Conservation (phyloP, 331 rosid species). For the Dryas integrifolia region DNA sequence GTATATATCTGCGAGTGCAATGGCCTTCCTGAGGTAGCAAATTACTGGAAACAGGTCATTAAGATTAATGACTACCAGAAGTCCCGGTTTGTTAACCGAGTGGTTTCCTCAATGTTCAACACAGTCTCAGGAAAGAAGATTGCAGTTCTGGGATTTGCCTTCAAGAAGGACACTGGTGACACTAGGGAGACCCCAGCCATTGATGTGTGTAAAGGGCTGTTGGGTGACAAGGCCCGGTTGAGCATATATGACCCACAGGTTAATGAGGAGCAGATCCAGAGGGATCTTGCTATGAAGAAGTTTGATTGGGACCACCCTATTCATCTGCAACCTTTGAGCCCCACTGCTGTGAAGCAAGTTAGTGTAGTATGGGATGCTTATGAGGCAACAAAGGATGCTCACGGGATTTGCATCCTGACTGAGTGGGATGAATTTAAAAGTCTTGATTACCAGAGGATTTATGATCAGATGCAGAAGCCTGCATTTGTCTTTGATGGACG, state of each 20-base stretch:
- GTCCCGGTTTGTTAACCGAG: slow-evolving; percentile 68
- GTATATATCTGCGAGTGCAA: slow-evolving; percentile 92
- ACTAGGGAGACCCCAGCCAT: slow-evolving; percentile 96
- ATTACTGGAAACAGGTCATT: slow-evolving; percentile 92
- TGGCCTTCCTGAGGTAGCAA: slow-evolving; percentile 91
- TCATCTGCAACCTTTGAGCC: slow-evolving; percentile 79
- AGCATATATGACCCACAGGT: slow-evolving; percentile 95
- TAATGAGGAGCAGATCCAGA: slow-evolving; percentile 60
- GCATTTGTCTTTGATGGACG: slow-evolving; percentile 85
- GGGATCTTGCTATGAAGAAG: slow-evolving; percentile 78
- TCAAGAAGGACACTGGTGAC: slow-evolving; percentile 96
- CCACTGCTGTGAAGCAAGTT: slow-evolving; percentile 59
- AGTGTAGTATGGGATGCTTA: slow-evolving; percentile 70
- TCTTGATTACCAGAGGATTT: slow-evolving; percentile 70
- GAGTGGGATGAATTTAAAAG: slow-evolving; percentile 89
- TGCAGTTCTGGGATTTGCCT: slow-evolving; percentile 83
- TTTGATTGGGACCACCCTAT: slow-evolving; percentile 91
- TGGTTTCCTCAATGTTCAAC: slow-evolving; percentile 89
- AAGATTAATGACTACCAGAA: slow-evolving; percentile 94
- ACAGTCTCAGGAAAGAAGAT: slow-evolving; percentile 73
- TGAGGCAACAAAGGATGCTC: slow-evolving; percentile 77
- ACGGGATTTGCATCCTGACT: slow-evolving; percentile 69
- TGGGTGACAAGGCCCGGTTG: slow-evolving; percentile 76
- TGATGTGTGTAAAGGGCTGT: slow-evolving; percentile 82
- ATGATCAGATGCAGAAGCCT: slow-evolving; percentile 80